phyloP scores from a whole-genome alignment of 306 rosid genomes.

The Vigna hirtella region DNA sequence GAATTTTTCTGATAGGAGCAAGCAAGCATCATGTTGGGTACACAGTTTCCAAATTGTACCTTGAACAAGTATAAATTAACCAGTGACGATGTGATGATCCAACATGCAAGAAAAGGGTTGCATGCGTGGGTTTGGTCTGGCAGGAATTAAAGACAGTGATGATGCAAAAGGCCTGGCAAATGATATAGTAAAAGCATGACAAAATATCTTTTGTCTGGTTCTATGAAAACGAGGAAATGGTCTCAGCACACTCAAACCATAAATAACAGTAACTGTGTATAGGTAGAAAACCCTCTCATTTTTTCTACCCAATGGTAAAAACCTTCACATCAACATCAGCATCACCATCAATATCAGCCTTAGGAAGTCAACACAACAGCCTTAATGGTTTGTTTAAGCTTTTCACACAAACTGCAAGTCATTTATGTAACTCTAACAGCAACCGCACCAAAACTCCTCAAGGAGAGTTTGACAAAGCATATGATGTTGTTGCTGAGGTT shows the following conservation, averaged over 20 bases:
- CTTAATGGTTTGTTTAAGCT: background rate
- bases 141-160: constrained; percentile 39
- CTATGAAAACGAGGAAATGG: constrained; percentile 43
- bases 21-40: constrained; percentile 34
- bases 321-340: constrained; percentile 57
- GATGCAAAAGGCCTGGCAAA: constrained; percentile 7
- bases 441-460: constrained; percentile 6
- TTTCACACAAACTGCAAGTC: constrained; percentile 21
- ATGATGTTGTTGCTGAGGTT: constrained; percentile 23
- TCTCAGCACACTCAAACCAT: background rate
- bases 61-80: constrained; percentile 6
- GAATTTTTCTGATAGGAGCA: constrained; percentile 36
- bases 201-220: constrained; percentile 43
- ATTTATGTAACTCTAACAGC: constrained; percentile 28
- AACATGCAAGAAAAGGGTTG: constrained; percentile 34
- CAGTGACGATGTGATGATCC: constrained; percentile 20
- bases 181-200: constrained; percentile 22
- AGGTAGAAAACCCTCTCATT: constrained; percentile 25
- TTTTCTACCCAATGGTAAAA: constrained; percentile 51
- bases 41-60: constrained; percentile 41
- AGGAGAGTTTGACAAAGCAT: constrained; percentile 22
- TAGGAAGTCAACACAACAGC: constrained; percentile 36
- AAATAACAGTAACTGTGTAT: constrained; percentile 19
- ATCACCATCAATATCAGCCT: constrained; percentile 49
- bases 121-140: constrained; percentile 40